phyloP scores from a whole-genome alignment of 1,284 basidiomycete species.

The Moesziomyces parantarcticus region DNA sequence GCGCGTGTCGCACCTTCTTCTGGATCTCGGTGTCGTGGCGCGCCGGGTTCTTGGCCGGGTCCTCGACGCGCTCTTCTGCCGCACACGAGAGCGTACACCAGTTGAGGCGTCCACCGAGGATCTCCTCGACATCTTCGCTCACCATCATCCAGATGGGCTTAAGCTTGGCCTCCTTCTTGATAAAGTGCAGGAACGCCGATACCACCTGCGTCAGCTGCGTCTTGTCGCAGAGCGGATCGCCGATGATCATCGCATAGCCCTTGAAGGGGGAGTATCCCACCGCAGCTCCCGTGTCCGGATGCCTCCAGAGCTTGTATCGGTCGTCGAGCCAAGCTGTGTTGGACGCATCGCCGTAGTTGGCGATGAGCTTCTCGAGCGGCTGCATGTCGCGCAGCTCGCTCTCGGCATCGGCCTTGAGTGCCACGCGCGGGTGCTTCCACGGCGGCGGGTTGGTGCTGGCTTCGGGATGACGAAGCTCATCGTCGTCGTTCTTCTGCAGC shows the following conservation, averaged over 20 bases:
- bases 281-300: slow-evolving; percentile 71
- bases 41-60: slow-evolving; percentile 69
- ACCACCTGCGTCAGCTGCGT: slow-evolving; percentile 70
- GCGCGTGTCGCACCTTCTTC: slow-evolving; percentile 72
- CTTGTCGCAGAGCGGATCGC: slow-evolving; percentile 72
- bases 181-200: slow-evolving; percentile 69
- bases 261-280: slow-evolving; percentile 70
- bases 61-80: slow-evolving; percentile 73
- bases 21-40: slow-evolving; percentile 70
- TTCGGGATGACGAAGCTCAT: slow-evolving; percentile 60
- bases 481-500: slow-evolving; percentile 27
- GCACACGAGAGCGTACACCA: slow-evolving; percentile 73
- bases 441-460: slow-evolving; percentile 62
- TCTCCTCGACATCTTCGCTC: slow-evolving; percentile 70
- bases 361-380: slow-evolving; percentile 70
- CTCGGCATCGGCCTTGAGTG: slow-evolving; percentile 29
- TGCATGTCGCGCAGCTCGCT: slow-evolving; percentile 57
- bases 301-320: slow-evolving; percentile 73
- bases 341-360: slow-evolving; percentile 73
- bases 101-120: slow-evolving; percentile 71
- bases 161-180: slow-evolving; percentile 69
- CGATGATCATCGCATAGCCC: slow-evolving; percentile 71
- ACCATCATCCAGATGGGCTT: slow-evolving; percentile 74
- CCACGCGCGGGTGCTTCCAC: slow-evolving; percentile 43
- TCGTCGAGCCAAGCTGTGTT: slow-evolving; percentile 74